These are phyloP conservation scores for Globisporangium cystogenes DNA, from an alignment of 352 stramenopile species.

Conservation along the genomic window DNA sequence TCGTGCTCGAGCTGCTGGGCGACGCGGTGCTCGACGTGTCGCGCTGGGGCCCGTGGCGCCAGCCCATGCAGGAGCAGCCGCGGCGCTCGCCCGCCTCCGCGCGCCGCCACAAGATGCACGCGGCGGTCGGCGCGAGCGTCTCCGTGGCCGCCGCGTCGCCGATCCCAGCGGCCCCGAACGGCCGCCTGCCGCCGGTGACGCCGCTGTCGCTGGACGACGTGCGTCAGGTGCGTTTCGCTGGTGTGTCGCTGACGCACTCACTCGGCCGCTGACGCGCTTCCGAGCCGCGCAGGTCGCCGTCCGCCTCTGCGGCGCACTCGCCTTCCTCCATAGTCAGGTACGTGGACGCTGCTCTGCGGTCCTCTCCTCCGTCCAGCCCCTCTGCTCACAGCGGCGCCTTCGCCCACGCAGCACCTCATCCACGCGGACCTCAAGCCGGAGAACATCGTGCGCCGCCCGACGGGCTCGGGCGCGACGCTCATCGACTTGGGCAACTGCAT, in stretches of 20 bases:
- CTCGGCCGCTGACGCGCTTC: too few species aligned
- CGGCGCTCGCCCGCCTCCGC: conserved; percentile 18
- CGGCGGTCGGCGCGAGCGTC: conserved; percentile 8
- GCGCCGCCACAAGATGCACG: conserved; percentile 63
- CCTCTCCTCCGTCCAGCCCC: not conserved
- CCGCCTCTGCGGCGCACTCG: conserved; percentile 56
- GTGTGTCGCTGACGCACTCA: not conserved
- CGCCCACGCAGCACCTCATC: conserved; percentile 33
- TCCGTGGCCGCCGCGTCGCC: not conserved
- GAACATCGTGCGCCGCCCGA: conserved; percentile 38
- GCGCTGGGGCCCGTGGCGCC: conserved; percentile 89
- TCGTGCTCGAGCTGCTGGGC: conserved; percentile 67
- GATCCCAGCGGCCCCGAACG: conserved; percentile 9
- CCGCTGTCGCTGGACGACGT: conserved; percentile 33
- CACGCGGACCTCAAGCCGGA: conserved; percentile 78
- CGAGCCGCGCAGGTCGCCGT: conserved; percentile 31
- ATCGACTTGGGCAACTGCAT: conserved; percentile 81
- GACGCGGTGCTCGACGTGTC: conserved; percentile 92
- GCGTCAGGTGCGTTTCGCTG: conserved; percentile 19
- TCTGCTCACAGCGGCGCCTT: not conserved
- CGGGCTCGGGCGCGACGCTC: conserved; percentile 32
- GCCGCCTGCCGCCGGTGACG: conserved; percentile 4
- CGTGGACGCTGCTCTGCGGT: too few species aligned
- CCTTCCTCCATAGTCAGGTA: conserved; percentile 50
- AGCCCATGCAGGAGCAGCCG: conserved; percentile 71